Conservation (phyloP, 495 filamentous ascomycete species). For the Immersiella caudata region DNA sequence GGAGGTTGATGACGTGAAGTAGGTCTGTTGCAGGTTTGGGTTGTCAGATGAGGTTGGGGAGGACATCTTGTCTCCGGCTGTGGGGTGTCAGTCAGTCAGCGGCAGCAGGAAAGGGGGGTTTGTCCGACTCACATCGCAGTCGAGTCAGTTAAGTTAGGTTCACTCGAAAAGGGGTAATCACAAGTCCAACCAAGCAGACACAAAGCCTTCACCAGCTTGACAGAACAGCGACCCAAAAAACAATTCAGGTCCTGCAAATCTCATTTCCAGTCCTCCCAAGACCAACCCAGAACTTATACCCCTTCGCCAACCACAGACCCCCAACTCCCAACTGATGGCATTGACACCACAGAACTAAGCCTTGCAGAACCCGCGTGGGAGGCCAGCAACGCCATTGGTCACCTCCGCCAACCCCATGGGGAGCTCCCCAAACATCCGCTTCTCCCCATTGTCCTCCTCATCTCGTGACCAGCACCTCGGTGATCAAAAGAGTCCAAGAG, state of each 20-base stretch:
- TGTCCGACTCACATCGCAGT: neutral
- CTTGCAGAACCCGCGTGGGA: slow-evolving; percentile 18
- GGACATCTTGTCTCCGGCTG: neutral
- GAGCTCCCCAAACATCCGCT: neutral
- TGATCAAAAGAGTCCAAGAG: slow-evolving; percentile 6
- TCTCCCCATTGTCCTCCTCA: neutral
- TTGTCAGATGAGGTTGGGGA: neutral
- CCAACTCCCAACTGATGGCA: slow-evolving; percentile 5
- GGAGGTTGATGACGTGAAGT: neutral
- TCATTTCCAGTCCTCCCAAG: neutral
- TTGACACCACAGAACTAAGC: slow-evolving; percentile 22
- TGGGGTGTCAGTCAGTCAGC: neutral
- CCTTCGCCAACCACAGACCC: neutral
- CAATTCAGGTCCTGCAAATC: neutral
- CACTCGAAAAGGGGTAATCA: too few relatives aligned
- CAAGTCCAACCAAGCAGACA: too few relatives aligned
- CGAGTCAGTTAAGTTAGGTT: too few relatives aligned
- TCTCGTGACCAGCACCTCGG: slow-evolving; percentile 11
- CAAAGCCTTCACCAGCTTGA: neutral
- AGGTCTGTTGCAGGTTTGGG: neutral
- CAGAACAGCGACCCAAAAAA: neutral
- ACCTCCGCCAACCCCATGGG: slow-evolving; percentile 12
- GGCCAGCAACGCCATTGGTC: slow-evolving; percentile 16
- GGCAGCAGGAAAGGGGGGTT: neutral
- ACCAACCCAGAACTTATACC: neutral